A percentile compares a stretch with the other conserved stretches of the same genome.
phyloP scores from a whole-genome alignment of 768 basidiomycete genomes.

The Psilocybe tampanensis region DNA sequence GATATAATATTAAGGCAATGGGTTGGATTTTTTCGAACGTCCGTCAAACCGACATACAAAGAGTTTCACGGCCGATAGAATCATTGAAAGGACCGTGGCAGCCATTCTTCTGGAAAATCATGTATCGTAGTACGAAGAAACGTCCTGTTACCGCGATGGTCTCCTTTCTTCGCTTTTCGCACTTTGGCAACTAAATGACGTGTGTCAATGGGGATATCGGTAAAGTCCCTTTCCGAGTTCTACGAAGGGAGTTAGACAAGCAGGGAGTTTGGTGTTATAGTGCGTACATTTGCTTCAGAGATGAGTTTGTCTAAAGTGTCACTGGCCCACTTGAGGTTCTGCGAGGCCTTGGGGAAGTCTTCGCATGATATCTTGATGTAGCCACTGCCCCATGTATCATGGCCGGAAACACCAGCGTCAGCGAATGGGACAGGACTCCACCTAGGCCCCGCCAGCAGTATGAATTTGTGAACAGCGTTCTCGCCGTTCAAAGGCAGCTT shows the following conservation, averaged over 20 bases:
- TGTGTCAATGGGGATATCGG: slow-evolving; percentile 76
- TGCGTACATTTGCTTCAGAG: slow-evolving; percentile 82
- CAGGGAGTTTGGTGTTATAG: slow-evolving; percentile 2
- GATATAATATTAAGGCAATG: background rate
- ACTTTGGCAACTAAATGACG: slow-evolving; percentile 77
- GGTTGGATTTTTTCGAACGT: background rate
- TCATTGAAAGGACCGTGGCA: slow-evolving; percentile 41
- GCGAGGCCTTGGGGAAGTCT: slow-evolving; percentile 74
- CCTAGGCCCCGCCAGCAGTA: slow-evolving; percentile 85
- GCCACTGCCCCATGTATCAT: slow-evolving; percentile 63
- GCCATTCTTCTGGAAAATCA: slow-evolving; percentile 89
- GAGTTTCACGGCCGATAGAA: slow-evolving; percentile 9
- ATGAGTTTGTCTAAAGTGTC: slow-evolving; percentile 82
- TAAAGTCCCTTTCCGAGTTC: slow-evolving; percentile 48
- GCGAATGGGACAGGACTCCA: slow-evolving; percentile 79
- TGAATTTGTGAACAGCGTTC: slow-evolving; percentile 79
- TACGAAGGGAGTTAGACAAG: slow-evolving; percentile 23
- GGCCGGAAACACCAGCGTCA: slow-evolving; percentile 61
- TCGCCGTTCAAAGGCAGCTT: slow-evolving; percentile 65
- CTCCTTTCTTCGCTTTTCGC: slow-evolving; percentile 74
- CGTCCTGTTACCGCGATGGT: slow-evolving; percentile 58
- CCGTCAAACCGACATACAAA: slow-evolving; percentile 6
- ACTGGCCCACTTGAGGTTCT: slow-evolving; percentile 95
- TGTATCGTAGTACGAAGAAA: slow-evolving; percentile 62
- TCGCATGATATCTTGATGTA: slow-evolving; percentile 93